Evolutionary conservation across 2,329 filamentous ascomycete species (phyloP), one percentile per base, ranked within the genome.

Genomic region (Neopestalotiopsis rosae): DNA sequence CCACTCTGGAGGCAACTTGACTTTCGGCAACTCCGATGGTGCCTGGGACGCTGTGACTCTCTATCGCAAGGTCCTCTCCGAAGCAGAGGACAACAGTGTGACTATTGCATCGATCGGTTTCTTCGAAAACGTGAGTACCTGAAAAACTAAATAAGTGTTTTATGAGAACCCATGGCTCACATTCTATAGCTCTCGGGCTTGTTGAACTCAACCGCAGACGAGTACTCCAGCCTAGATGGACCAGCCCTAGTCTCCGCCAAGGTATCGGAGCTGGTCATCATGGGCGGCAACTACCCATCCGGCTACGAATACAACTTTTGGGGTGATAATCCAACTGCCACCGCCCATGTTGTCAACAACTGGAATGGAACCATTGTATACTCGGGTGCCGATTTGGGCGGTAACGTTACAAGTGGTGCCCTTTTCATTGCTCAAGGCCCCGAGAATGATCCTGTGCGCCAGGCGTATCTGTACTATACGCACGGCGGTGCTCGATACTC

Each of bases 271-370:
- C 77, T 88, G 1, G 83, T 87, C 1, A 72, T 88, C 5, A 87
- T 87, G 85, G 86, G 86, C 30, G 86, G 86, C 13, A 74, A 68
- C 6, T 88, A 86, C 67, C 84, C 85, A 0, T 79, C 78, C 0
- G 85, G 85, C 9, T 75, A 78, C 67, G 82, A 85, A 67, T 88
- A 78, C 74, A 88, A 88, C 73, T 87, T 88, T 70, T 83, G 75
- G 38, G 82, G 82, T 30, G 73, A 75, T 58, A 79, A 84, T 68
- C 75, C 82, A 0, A 68, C 69, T 0, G 72, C 74, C 3, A 79
- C 85, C 0, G 79, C 79, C 1, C 81, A 83, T 61, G 85, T 87
- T 3, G 71, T 88, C 12, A 81, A 83, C 71, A 79, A 74, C 42
- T 88, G 85, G 84, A 74, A 71, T 4, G 69, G 84, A 10, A 81